These are phyloP conservation scores for Elsinoe fawcettii DNA, from an alignment of 2,329 filamentous ascomycete species.

Conservation along the genomic window DNA sequence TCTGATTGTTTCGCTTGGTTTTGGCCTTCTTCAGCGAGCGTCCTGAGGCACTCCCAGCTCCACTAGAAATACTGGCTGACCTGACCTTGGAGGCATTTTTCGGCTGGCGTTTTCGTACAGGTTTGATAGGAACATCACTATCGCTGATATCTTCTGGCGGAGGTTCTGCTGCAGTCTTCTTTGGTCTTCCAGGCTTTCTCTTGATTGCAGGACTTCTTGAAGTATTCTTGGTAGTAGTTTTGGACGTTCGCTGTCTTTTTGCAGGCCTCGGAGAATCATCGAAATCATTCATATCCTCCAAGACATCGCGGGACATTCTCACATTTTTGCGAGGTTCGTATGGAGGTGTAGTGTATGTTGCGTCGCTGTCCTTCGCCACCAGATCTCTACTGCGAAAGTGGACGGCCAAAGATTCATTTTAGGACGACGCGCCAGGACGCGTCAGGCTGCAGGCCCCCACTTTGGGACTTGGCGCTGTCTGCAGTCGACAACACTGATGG, in stretches of 20 bases:
- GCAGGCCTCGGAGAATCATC: slow-evolving; percentile 27
- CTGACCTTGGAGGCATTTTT: background rate
- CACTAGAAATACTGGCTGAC: background rate
- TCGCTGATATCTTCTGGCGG: background rate
- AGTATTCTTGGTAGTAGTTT: slow-evolving; percentile 19
- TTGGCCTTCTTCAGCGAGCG: slow-evolving; percentile 9
- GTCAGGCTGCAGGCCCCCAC: background rate
- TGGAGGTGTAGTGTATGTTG: background rate
- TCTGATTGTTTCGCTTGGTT: slow-evolving; percentile 2
- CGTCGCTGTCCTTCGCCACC: background rate
- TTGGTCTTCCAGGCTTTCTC: slow-evolving; percentile 7
- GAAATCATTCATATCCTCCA: slow-evolving; percentile 22
- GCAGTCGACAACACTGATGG: background rate
- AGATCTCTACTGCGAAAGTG: background rate
- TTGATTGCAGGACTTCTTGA: slow-evolving; percentile 18
- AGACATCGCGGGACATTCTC: background rate
- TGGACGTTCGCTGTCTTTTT: slow-evolving; percentile 23
- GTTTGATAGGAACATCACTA: slow-evolving; percentile 2
- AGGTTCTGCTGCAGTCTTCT: background rate
- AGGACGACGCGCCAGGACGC: slow-evolving; percentile 5
- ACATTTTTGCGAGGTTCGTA: background rate
- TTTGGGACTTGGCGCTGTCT: background rate
- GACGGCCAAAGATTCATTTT: background rate
- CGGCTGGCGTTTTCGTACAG: background rate
- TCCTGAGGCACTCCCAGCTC: slow-evolving; percentile 7